Conservation (phyloP, 768 basidiomycete species). For the Rickenella mellea region DNA sequence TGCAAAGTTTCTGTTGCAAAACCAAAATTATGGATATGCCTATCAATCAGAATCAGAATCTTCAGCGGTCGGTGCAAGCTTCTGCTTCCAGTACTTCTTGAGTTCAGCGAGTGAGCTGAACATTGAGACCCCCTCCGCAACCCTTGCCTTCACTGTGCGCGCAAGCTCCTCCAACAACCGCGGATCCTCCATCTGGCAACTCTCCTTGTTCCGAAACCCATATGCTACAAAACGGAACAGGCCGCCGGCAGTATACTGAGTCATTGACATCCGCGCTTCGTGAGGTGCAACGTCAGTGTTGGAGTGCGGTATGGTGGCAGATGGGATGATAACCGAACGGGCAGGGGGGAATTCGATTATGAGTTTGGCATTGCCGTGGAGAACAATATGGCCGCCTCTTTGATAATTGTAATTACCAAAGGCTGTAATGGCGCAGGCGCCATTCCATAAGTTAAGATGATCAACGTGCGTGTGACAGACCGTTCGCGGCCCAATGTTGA, state of each 20-base stretch:
- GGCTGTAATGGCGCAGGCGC: slow-evolving; percentile 23
- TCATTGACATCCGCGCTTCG: slow-evolving; percentile 15
- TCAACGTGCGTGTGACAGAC: slow-evolving; percentile 17
- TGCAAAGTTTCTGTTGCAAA: too few species aligned
- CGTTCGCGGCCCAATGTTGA: slow-evolving; percentile 20
- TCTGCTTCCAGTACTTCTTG: too few species aligned
- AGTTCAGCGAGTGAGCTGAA: too few species aligned
- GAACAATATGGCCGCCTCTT: slow-evolving; percentile 22
- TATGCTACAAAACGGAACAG: slow-evolving; percentile 7
- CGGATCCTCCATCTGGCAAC: too few species aligned
- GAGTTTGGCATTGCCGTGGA: slow-evolving; percentile 18
- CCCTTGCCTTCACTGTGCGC: too few species aligned
- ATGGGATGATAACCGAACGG: slow-evolving; percentile 19
- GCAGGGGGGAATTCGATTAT: slow-evolving; percentile 18
- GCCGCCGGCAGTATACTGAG: slow-evolving; percentile 5
- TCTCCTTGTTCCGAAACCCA: too few species aligned
- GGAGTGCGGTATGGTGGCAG: slow-evolving; percentile 17
- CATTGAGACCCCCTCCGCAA: too few species aligned
- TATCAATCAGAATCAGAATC: too few species aligned
- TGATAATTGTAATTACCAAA: slow-evolving; percentile 18
- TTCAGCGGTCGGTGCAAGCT: too few species aligned
- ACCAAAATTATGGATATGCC: too few species aligned
- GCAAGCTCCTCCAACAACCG: too few species aligned
- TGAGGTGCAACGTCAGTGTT: slow-evolving; percentile 13
- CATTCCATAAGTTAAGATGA: slow-evolving; percentile 19